phyloP scores from a whole-genome alignment of 2,329 filamentous ascomycete species.

The Sarocladium kiliense region DNA sequence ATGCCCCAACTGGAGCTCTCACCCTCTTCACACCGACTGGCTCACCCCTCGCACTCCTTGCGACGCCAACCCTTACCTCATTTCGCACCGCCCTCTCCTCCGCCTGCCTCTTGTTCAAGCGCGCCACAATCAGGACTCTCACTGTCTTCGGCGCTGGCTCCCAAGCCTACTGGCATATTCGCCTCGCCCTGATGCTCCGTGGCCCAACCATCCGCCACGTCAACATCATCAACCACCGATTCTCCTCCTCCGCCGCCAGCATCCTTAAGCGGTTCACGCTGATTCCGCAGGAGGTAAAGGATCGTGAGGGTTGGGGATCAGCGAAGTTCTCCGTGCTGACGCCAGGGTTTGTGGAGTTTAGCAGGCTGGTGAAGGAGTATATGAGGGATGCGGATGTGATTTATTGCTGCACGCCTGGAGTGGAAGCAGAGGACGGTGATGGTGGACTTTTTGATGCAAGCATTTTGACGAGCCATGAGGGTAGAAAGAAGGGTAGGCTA shows the following conservation, averaged over 20 bases:
- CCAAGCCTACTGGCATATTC: slow-evolving; percentile 93
- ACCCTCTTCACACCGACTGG: slow-evolving; percentile 63
- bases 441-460: slow-evolving; percentile 66
- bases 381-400: slow-evolving; percentile 72
- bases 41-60: slow-evolving; percentile 60
- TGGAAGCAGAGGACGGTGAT: slow-evolving; percentile 28
- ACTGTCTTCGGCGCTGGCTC: slow-evolving; percentile 83
- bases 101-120: slow-evolving; percentile 58
- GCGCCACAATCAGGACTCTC: slow-evolving; percentile 66
- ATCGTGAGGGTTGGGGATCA: slow-evolving; percentile 56
- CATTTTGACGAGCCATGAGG: slow-evolving; percentile 68
- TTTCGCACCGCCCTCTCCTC: slow-evolving; percentile 75
- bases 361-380: slow-evolving; percentile 63
- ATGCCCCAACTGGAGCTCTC: slow-evolving; percentile 56
- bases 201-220: slow-evolving; percentile 68
- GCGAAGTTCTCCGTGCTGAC: slow-evolving; percentile 67
- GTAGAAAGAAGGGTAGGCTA: slow-evolving; percentile 63
- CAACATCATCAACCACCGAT: slow-evolving; percentile 76
- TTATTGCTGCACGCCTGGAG: slow-evolving; percentile 80
- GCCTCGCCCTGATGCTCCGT: slow-evolving; percentile 72
- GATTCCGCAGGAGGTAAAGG: slow-evolving; percentile 38
- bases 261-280: slow-evolving; percentile 44
- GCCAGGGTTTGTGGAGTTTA: slow-evolving; percentile 63
- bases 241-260: slow-evolving; percentile 50
- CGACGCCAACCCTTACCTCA: slow-evolving; percentile 69